Evolutionary conservation across 345 rosid species (phyloP).

Genomic region (Angophora floribunda): DNA sequence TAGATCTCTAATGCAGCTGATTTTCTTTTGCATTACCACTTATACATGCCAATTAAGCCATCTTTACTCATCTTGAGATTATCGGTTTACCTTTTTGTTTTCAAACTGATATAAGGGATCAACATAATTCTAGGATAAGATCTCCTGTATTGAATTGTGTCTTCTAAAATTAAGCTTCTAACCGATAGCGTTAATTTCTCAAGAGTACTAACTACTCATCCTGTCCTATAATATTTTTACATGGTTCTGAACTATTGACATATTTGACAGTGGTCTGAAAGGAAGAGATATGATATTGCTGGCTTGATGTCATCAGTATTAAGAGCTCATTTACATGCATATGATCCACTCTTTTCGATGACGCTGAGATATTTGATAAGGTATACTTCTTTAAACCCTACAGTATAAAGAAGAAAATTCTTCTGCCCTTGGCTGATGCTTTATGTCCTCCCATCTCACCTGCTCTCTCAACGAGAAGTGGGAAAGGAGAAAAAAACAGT

Average conservation of each 20-base stretch:
- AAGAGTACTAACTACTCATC: neutral
- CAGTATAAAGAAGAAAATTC: neutral
- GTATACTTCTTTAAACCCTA: conserved; percentile 9
- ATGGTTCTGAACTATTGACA: neutral
- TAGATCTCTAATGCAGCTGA: neutral
- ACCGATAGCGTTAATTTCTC: neutral
- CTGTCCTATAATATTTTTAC: neutral
- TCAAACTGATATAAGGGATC: neutral
- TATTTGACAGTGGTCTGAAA: conserved; percentile 78
- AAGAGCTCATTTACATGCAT: conserved; percentile 80
- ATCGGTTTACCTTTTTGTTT: neutral
- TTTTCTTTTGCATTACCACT: neutral
- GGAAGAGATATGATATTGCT: conserved; percentile 85
- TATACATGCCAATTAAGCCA: neutral
- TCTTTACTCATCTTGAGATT: neutral
- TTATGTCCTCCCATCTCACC: neutral
- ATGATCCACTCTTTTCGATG: conserved; percentile 81
- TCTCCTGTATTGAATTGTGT: neutral
- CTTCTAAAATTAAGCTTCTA: neutral
- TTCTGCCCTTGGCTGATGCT: neutral
- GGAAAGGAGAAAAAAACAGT: neutral
- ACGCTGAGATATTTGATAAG: conserved; percentile 81
- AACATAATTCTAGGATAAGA: neutral
- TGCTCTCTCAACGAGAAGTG: neutral
- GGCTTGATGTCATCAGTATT: conserved; percentile 80